Percentiles rank a stretch among this genome's conserved stretches.
These are phyloP conservation scores for Vaccinium vitisidaea DNA, from an alignment of 148 eudicot species.

Conservation along the genomic window DNA sequence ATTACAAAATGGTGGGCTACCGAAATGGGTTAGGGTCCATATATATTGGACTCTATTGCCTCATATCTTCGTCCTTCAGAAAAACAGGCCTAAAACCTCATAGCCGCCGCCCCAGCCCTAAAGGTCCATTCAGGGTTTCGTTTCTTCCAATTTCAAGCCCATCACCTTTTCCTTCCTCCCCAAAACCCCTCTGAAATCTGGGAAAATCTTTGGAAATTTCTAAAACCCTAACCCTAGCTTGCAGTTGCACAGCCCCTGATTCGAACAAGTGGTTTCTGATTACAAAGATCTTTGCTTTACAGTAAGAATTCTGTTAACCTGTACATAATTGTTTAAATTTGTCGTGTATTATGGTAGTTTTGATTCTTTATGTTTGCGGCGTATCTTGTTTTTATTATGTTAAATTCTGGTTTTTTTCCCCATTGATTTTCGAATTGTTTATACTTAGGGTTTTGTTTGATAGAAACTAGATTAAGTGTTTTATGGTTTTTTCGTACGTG, in stretches of 20 bases:
- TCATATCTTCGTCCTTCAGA: neutral
- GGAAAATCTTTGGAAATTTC: neutral
- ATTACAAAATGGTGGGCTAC: neutral
- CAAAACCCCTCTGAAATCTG: neutral
- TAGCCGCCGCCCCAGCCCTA: neutral
- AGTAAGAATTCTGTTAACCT: neutral
- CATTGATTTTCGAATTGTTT: neutral
- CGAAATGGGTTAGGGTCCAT: neutral
- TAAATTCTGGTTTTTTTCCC: neutral
- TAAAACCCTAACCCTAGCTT: neutral
- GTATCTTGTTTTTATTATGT: neutral
- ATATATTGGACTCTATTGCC: neutral
- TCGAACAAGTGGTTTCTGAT: neutral
- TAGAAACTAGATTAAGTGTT: neutral
- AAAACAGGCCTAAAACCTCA: neutral
- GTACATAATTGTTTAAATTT: neutral
- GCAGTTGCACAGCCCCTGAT: slow-evolving; percentile 1
- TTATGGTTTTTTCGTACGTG: neutral
- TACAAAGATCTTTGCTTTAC: neutral
- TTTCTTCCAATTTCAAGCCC: neutral
- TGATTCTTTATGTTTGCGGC: neutral
- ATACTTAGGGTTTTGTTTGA: neutral
- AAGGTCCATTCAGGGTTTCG: neutral
- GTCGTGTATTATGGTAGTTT: neutral
- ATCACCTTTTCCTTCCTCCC: neutral